phyloP scores from a whole-genome alignment of 495 filamentous ascomycete genomes.

The Hypomontagnella submonticulosa region DNA sequence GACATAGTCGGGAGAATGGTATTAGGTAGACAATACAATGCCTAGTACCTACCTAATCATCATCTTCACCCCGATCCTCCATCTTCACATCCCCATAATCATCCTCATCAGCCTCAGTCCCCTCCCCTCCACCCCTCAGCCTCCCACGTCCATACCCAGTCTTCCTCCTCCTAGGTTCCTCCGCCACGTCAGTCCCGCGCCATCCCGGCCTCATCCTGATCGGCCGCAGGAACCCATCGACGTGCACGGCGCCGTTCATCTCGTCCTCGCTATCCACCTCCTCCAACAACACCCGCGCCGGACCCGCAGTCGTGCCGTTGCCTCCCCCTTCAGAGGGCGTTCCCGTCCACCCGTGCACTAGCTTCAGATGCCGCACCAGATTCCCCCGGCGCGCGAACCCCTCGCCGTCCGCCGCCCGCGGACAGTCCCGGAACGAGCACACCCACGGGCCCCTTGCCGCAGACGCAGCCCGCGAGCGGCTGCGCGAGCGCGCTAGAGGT shows the following conservation, averaged over 20 bases:
- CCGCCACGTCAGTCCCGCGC: conserved; percentile 27
- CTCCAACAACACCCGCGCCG: conserved; percentile 32
- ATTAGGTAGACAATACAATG: conserved; percentile 4
- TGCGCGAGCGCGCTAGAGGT: conserved; percentile 6
- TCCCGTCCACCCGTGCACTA: conserved; percentile 48
- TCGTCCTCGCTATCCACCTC: conserved; percentile 59
- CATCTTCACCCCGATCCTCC: conserved; percentile 11
- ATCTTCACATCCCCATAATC: conserved; percentile 36
- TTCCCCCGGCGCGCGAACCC: conserved; percentile 47
- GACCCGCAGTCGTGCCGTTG: conserved; percentile 10
- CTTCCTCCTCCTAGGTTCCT: conserved; percentile 26
- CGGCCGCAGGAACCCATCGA: conserved; percentile 61
- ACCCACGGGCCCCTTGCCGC: conserved; percentile 20
- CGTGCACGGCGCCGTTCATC: conserved; percentile 64
- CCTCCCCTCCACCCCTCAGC: conserved; percentile 25
- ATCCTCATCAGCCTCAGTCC: conserved; percentile 34
- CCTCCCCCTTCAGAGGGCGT: neutral
- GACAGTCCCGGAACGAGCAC: conserved; percentile 50
- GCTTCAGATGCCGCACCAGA: conserved; percentile 50
- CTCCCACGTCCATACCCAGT: conserved; percentile 5
- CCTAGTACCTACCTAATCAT: neutral
- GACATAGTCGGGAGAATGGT: neutral
- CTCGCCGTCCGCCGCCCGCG: conserved; percentile 40
- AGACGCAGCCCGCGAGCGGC: conserved; percentile 9
- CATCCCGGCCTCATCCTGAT: conserved; percentile 53